Percentiles rank a stretch among this genome's conserved stretches.
Evolutionary conservation across 2,329 filamentous ascomycete species (phyloP).

Genomic region (Arthrobotrys entomopaga): DNA sequence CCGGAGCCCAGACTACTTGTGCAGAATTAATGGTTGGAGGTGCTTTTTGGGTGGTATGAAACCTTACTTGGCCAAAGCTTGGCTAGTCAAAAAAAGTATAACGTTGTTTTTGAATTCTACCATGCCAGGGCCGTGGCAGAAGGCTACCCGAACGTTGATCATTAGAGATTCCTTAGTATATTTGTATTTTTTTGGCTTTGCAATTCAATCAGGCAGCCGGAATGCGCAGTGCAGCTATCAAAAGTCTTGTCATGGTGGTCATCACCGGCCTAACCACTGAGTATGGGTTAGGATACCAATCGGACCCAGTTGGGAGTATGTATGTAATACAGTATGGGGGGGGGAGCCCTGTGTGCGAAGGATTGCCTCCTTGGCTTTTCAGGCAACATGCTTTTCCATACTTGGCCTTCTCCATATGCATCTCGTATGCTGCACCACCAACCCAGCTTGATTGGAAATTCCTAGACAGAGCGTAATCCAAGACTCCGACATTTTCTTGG

Average conservation of each 20-base stretch:
- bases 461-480: conserved; percentile 11
- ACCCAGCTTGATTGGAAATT: conserved; percentile 26
- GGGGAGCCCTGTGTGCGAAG: conserved; percentile 10
- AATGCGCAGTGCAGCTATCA: conserved; percentile 26
- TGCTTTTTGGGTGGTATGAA: conserved; percentile 38
- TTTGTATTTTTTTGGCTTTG: conserved; percentile 22
- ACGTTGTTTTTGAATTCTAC: conserved; percentile 31
- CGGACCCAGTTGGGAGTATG: background rate
- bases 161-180: conserved; percentile 30
- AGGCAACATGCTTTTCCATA: conserved; percentile 52
- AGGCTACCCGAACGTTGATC: background rate
- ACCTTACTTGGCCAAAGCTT: conserved; percentile 37
- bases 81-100: conserved; percentile 25
- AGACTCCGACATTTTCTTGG: background rate
- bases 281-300: conserved; percentile 30
- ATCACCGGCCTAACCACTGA: conserved; percentile 5
- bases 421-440: conserved; percentile 38
- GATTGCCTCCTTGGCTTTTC: conserved; percentile 53
- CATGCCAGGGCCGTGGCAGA: conserved; percentile 29
- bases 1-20: too few relatives aligned
- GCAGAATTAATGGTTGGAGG: conserved; percentile 1
- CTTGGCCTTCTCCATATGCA: conserved; percentile 24
- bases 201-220: conserved; percentile 49
- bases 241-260: conserved; percentile 6
- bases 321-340: too few relatives aligned